Percentiles rank a stretch among this genome's conserved stretches.
phyloP scores from a whole-genome alignment of 108 stramenopile genomes.

The Conticribra weissflogii region DNA sequence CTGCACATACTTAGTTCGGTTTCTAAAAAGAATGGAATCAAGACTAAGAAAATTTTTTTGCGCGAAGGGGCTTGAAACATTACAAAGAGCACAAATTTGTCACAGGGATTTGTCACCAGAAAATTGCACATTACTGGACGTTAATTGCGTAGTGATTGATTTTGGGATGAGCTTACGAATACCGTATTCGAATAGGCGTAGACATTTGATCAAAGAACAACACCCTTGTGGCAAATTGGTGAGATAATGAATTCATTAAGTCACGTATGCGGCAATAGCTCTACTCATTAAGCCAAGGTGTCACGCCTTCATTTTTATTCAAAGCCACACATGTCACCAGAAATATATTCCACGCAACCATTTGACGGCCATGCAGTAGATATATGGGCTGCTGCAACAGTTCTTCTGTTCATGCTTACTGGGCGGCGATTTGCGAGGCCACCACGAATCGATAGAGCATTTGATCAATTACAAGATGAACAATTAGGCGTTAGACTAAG shows the following conservation, averaged over 20 bases:
- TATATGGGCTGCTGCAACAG: conserved; percentile 65
- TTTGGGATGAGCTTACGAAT: conserved; percentile 87
- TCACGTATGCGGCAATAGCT: background rate
- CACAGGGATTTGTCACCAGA: conserved; percentile 83
- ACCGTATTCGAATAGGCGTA: conserved; percentile 48
- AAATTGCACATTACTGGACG: conserved; percentile 65
- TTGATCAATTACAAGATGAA: no score
- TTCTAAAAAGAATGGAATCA: no score
- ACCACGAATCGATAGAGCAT: conserved; percentile 21
- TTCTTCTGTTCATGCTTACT: conserved; percentile 65
- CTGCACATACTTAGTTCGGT: no score
- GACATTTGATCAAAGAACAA: conserved; percentile 39
- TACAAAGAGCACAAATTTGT: conserved; percentile 68
- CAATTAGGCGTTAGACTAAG: conserved; percentile 27
- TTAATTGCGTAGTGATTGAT: conserved; percentile 73
- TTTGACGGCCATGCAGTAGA: conserved; percentile 70
- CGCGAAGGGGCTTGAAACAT: conserved; percentile 62
- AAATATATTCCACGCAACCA: conserved; percentile 35
- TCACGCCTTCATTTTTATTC: background rate
- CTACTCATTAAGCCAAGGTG: background rate
- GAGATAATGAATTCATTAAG: background rate
- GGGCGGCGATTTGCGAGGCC: conserved; percentile 28
- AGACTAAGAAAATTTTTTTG: no score
- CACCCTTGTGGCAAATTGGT: conserved; percentile 59
- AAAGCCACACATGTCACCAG: conserved; percentile 64